Evolutionary conservation across 805 yeast genomes (phyloP), one percentile per base, ranked within the genome.

Genomic region (Debaryomyces hansenii): DNA sequence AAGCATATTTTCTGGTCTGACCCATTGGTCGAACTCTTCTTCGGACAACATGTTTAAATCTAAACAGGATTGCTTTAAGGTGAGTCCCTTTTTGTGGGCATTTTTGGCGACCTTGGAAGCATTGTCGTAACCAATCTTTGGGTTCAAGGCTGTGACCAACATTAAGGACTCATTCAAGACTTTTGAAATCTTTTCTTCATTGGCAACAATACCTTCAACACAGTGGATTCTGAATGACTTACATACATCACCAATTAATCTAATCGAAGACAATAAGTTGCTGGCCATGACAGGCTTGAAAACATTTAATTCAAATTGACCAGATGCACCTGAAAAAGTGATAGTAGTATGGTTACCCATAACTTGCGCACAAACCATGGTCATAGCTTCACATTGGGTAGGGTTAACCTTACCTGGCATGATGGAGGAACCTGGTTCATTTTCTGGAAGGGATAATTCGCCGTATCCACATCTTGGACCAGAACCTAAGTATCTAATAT

Each of bases 391-490:
- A 54, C 66, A 62, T 53, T 67, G 73, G 28, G 73, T 67, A 24
- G 73, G 73, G 58, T 67, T 67, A 47, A 67, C 73, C 57, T 67
- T 67, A 33, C 73, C 73, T 6, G 73, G 73, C 73, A 67, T 67
- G 48, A 67, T 67, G n/a, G 70, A 64, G 46, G 72, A 67, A 41
- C 73, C 73, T 8, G 73, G 73, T 49, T 67, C 73, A 50, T 67
- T 67, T 50, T 66, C 72, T 12, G 73, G 73, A 50, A 67, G 60
- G 15, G 67, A 52, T 53, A 67, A 64, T 54, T 67, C 73, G 7
- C 73, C 73, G 56, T 67, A 67, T 15, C 73, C 73, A 53, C 73
- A 67, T 56, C 73, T 59, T 28, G 73, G 73, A 40, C 73, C 73
- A 7, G 69, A 64, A 20, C 73, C 73, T 52, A 67, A 60, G 61